phyloP scores from a whole-genome alignment of 176 grass and related monocot species.

The Lolium perenne region DNA sequence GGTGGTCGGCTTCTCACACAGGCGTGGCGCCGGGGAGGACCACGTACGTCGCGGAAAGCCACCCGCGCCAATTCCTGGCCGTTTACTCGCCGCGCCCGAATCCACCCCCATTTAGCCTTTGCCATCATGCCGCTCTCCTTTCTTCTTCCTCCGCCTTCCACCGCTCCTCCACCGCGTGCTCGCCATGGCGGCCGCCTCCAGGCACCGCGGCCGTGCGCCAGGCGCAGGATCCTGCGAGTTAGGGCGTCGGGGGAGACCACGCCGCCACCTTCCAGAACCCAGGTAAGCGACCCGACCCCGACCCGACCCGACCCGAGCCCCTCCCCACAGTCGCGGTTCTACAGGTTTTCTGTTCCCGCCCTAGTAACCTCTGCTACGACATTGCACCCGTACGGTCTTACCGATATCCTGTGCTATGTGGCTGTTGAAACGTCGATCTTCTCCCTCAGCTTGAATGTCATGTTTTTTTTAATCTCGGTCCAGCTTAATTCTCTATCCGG shows the following conservation, averaged over 20 bases:
- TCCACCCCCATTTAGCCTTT: neutral
- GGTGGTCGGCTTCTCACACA: neutral
- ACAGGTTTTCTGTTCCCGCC: neutral
- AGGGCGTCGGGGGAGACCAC: slow-evolving; percentile 29
- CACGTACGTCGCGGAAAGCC: slow-evolving; percentile 31
- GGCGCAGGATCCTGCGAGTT: neutral
- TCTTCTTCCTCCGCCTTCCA: neutral
- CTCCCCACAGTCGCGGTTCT: no score
- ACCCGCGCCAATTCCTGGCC: neutral
- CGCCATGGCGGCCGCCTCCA: neutral
- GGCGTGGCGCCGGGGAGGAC: neutral
- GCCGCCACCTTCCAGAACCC: slow-evolving; percentile 41
- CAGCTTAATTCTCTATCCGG: neutral
- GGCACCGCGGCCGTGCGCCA: neutral
- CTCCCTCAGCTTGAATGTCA: neutral
- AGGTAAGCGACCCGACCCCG: slow-evolving; percentile 10
- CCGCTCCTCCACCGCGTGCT: neutral
- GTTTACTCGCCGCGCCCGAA: neutral
- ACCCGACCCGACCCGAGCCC: no score
- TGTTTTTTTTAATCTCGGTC: neutral
- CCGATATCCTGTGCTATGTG: neutral
- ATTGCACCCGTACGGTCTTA: neutral
- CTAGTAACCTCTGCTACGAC: neutral
- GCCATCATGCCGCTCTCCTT: slow-evolving; percentile 19
- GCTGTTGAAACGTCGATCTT: neutral